Base-by-base conservation (phyloP, 108 stramenopile species). In the Cyclotella sp. region DNA sequence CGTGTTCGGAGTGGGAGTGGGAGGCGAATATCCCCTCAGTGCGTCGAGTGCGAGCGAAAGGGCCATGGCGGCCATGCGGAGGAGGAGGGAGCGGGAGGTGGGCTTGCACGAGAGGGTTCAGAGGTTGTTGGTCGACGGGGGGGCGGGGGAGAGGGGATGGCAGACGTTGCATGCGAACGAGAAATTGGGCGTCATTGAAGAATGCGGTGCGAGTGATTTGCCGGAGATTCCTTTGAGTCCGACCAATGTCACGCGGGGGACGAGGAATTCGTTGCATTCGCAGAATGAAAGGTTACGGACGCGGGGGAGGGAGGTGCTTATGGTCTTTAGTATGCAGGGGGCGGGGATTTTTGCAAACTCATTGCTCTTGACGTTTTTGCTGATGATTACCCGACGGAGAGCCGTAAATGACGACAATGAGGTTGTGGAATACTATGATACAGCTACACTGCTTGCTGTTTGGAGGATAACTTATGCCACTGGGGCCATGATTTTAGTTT, bases 311-410 rank as follows among this genome's bases (percentile, higher is more conserved):
- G 79, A 82, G 24, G 86, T 91, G 12, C 86, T 88, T 28, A 55
- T 90, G 19, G 89, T 91, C 2, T 93, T 93, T 70, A 65, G 81
- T 29, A 91, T 88, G 87, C 92, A 93, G 73, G 92, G 92, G 6
- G 24, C 90, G 57, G 92, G 92, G 3, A 90, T 93, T 16, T 88
- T 89, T 64, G 82, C 66, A 49, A 88, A 93, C 44, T 77, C 86
- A 3, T 18, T 90, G n/a, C 67, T 78, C 14, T 63, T 90, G 41
- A 80, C 80, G 5, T 65, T 82, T 70, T 69, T 93, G 24, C 51
- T 89, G 15, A 22, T 79, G 69, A 39, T 84, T 49, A 77, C 62
- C 47, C 42, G 29, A 49, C 49, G 29, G 39, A 70, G 19, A 26
- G 58, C 11, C 0, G 19, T 74, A 22, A 63, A 79, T 40, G 57